phyloP scores from a whole-genome alignment of 202 grass and related monocot genomes.

The Zoysia matrella region DNA sequence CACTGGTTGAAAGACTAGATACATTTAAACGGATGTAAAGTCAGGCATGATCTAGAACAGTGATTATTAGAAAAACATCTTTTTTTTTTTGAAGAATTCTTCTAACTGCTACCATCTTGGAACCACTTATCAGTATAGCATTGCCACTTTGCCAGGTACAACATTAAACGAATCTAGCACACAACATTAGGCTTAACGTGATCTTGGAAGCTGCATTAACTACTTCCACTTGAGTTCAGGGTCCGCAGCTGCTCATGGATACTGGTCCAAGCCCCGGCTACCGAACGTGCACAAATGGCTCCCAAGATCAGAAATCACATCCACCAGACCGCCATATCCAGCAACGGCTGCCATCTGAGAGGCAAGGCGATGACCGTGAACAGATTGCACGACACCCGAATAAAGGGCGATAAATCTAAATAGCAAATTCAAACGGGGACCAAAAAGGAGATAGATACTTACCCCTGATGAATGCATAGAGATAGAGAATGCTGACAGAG shows the following conservation, averaged over 20 bases:
- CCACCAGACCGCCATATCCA: constrained; percentile 79
- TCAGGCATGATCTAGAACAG: not conserved
- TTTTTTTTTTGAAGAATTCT: not conserved
- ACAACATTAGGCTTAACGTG: not conserved
- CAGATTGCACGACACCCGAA: not conserved
- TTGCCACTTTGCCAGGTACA: not conserved
- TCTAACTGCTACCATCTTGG: not conserved
- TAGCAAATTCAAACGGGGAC: constrained; percentile 17
- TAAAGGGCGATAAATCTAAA: not conserved
- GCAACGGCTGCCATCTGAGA: constrained; percentile 74
- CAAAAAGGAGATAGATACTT: constrained; percentile 25
- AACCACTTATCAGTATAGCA: not conserved
- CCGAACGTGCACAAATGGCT: constrained; percentile 86
- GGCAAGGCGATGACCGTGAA: not conserved
- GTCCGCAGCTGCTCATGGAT: not conserved
- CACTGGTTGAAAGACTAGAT: no score
- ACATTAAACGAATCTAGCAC: not conserved
- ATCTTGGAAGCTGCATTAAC: not conserved
- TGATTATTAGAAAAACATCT: not conserved
- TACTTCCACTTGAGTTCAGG: not conserved
- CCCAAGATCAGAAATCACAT: constrained; percentile 82
- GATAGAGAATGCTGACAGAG: constrained; percentile 76
- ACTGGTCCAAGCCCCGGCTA: constrained; percentile 58
- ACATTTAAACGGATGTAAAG: no score
- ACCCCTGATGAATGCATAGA: constrained; percentile 85